Base-by-base conservation (phyloP, 2,329 filamentous ascomycete genomes). In the Aphanoascus verrucosus region DNA sequence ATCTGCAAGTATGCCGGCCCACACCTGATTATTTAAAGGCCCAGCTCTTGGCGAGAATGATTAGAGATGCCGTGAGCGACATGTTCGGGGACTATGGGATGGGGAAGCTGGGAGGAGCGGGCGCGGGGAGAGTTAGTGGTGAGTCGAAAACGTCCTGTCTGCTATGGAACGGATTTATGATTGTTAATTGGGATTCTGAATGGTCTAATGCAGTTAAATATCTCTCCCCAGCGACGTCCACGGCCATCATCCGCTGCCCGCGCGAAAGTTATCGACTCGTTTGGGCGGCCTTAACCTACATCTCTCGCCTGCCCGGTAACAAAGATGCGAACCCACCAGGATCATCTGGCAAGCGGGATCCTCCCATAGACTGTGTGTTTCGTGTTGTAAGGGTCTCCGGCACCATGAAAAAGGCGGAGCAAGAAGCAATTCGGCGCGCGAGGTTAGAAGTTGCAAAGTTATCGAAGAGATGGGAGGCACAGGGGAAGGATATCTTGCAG, bases 71-170 rank as follows among this genome's bases (percentile, higher is more conserved):
- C 63, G 77, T 94, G 46, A 74, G 80, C 47, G 74, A 81, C 43
- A 71, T 95, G 23, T 94, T 94, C 69, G 93, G 93, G 17, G 91
- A 97, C 65, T 94, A 87, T 72, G 93, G 93, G 0, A 76, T 84
- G 17, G 70, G 70, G 0, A 67, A 67, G 54, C 56, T 72, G 1
- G 69, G 69, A 2, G 90, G 90, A 0, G 81, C 84, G 50, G 75
- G 88, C 0, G 80, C 83, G 12, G 79, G 81, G 2, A 83, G 80
- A 55, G 70, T 95, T 5, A 79, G 81, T 64, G 79, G 88, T 88
- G 70, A 56, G 69, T 61, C 45, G 28, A 28, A 28, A 28, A 28
- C 40, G 37, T 37, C 12, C 51, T 42, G 55, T n/a, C 45, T 54
- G n/a, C 11, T 23, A 35, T 48, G 8, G 15, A 41, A 38, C 43